A percentile compares a stretch with the other conserved stretches of the same genome.
These are phyloP conservation scores for Yarrowia sp. DNA, from an alignment of 805 yeast genomes.

Conservation along the genomic window DNA sequence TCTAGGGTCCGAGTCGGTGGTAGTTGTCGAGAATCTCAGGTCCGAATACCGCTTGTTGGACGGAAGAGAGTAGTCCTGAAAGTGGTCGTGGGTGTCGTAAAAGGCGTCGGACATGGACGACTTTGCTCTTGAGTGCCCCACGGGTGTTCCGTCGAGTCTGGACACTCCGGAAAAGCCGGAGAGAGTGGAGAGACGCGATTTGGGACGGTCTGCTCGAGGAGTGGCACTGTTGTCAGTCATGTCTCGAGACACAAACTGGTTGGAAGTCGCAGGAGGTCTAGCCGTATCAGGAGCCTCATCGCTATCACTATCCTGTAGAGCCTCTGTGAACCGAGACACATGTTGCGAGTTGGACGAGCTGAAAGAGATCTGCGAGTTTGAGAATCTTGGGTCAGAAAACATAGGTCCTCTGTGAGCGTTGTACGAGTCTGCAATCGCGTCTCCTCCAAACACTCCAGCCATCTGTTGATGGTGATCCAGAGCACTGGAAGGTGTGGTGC, in stretches of 20 bases:
- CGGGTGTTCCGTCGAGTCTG: background rate
- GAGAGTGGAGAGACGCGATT: background rate
- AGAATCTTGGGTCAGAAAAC: background rate
- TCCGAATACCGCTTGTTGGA: slow-evolving; percentile 11
- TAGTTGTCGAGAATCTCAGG: background rate
- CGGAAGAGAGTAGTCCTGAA: background rate
- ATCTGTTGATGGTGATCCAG: background rate
- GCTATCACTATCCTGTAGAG: background rate
- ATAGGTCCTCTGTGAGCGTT: background rate
- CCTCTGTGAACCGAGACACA: slow-evolving; percentile 2
- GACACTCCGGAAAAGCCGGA: slow-evolving; percentile 1
- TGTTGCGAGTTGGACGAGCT: background rate
- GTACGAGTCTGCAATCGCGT: slow-evolving; percentile 4
- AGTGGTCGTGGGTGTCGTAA: background rate
- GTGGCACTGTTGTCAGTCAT: background rate
- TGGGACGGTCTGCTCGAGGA: background rate
- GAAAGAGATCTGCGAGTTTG: background rate
- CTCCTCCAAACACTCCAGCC: background rate
- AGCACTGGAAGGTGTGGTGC: slow-evolving; percentile 9
- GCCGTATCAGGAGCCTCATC: background rate
- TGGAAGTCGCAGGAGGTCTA: background rate
- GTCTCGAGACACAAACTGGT: background rate
- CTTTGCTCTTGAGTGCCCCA: background rate
- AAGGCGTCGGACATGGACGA: background rate
- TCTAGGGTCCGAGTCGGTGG: background rate